These are phyloP conservation scores for Pisolithus thermaeus DNA, from an alignment of 1,284 basidiomycete genomes.

Conservation along the genomic window DNA sequence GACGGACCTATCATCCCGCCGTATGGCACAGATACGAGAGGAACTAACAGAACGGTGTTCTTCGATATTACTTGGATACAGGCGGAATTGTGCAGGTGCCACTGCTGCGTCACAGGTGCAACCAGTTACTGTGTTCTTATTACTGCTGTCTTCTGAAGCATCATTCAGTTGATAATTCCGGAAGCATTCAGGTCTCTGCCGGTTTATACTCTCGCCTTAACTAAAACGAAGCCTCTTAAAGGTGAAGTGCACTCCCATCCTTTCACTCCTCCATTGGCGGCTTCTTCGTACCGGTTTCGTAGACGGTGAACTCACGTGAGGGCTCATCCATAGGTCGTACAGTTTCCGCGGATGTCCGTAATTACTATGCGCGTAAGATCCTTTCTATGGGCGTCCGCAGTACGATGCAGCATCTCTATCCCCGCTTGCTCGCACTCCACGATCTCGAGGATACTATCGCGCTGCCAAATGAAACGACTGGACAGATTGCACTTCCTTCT, in stretches of 20 bases:
- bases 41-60: conserved; percentile 84
- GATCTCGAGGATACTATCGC: conserved; percentile 74
- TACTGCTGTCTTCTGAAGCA: conserved; percentile 8
- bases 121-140: background rate
- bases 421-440: conserved; percentile 85
- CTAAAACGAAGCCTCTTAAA: conserved; percentile 92
- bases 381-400: conserved; percentile 64
- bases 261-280: background rate
- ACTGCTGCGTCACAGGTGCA: conserved; percentile 76
- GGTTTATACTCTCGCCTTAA: conserved; percentile 77
- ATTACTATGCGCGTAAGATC: conserved; percentile 78
- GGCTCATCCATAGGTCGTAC: conserved; percentile 54
- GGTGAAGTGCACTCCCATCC: conserved; percentile 37
- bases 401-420: conserved; percentile 83
- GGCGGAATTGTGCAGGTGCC: conserved; percentile 85
- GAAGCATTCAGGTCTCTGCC: conserved; percentile 91
- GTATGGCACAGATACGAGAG: conserved; percentile 76
- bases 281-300: conserved; percentile 4
- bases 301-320: conserved; percentile 3
- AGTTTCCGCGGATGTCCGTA: conserved; percentile 91
- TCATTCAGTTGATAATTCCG: conserved; percentile 79
- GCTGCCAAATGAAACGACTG: conserved; percentile 53
- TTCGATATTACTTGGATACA: conserved; percentile 81
- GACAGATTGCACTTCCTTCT: conserved; percentile 65
- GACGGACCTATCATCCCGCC: conserved; percentile 54